Evolutionary conservation across 2,329 filamentous ascomycete genomes (phyloP), one percentile per base, ranked within the genome.

Genomic region (Fusarium sp.): DNA sequence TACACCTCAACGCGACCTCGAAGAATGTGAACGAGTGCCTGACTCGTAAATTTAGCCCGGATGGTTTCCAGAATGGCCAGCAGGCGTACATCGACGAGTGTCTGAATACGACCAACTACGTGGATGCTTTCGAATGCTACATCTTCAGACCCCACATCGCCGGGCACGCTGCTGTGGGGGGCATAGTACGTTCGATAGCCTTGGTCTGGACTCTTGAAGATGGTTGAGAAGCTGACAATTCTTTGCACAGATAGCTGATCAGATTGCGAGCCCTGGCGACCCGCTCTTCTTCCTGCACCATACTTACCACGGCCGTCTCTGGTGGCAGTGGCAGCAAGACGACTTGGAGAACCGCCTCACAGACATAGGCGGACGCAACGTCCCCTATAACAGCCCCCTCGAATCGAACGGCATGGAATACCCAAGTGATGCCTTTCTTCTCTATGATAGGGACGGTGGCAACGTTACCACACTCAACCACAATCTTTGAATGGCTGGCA

Each of bases 351-450:
- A 14, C 4, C 72, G 72, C 2, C 59, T 74, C 40, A 71, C 70
- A 4, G 72, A 74, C 20, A 74, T 74, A 22, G 72, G 72, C 25
- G 70, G 70, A 10, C 81, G 80, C 78, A 85, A 86, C 40, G 25
- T 70, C 47, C 42, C 68, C 7, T 36, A 36, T 20, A 42, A 29
- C 9, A 66, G 40, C 16, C 66, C 62, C 56, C 14, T 66, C 8
- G 33, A 33, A 7, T 56, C 67, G 25, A 68, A 61, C 52, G 66
- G 42, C n/a, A 63, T 56, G 42, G 57, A 61, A 27, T 63, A 60
- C 22, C 64, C 60, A 14, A 61, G 65, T 9, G 40, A 33, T 4
- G 54, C 64, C 7, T 27, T 70, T 27, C 47, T 68, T 14, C 42
- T 63, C 63, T 66, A 70, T 27, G 54, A 67, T 13, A 66, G 71